phyloP scores from a whole-genome alignment of 805 yeast species.

The Hanseniaspora jakobsenii region DNA sequence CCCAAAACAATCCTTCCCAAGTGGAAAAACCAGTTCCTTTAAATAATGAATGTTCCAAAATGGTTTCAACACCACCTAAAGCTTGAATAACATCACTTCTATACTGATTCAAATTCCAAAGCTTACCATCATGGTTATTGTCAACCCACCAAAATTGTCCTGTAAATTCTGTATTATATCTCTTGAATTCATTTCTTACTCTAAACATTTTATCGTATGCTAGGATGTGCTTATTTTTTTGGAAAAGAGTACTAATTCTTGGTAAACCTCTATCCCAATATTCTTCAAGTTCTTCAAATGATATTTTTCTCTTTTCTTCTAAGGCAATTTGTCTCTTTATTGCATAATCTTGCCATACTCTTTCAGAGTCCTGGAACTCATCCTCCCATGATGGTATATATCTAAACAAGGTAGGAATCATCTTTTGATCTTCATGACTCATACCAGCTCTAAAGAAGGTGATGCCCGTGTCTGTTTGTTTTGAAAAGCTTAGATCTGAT shows the following conservation, averaged over 20 bases:
- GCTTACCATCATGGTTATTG: constrained; percentile 83
- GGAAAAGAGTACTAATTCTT: constrained; percentile 86
- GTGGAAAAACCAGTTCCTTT: constrained; percentile 95
- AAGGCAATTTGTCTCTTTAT: constrained; percentile 76
- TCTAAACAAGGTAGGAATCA: constrained; percentile 87
- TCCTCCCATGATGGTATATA: constrained; percentile 94
- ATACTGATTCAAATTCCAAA: constrained; percentile 88
- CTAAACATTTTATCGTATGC: constrained; percentile 94
- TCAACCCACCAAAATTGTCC: constrained; percentile 97
- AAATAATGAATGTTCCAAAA: constrained; percentile 85
- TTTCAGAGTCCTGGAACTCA: constrained; percentile 82
- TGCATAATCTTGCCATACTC: constrained; percentile 97
- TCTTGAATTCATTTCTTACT: constrained; percentile 64
- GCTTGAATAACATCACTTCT: constrained; percentile 95
- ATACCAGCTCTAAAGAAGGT: constrained; percentile 91
- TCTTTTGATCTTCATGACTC: constrained; percentile 64
- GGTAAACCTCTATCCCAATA: constrained; percentile 97
- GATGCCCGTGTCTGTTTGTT: constrained; percentile 87
- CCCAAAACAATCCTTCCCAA: constrained; percentile 99
- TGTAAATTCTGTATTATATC: constrained; percentile 54
- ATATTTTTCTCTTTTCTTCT: constrained; percentile 70
- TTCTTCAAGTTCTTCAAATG: constrained; percentile 86
- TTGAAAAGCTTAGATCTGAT: constrained; percentile 80
- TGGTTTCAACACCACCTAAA: constrained; percentile 92
- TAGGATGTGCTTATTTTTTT: constrained; percentile 84